Evolutionary conservation across 257 asterid genomes (phyloP).

Genomic region (Lavandula angustifolia): DNA sequence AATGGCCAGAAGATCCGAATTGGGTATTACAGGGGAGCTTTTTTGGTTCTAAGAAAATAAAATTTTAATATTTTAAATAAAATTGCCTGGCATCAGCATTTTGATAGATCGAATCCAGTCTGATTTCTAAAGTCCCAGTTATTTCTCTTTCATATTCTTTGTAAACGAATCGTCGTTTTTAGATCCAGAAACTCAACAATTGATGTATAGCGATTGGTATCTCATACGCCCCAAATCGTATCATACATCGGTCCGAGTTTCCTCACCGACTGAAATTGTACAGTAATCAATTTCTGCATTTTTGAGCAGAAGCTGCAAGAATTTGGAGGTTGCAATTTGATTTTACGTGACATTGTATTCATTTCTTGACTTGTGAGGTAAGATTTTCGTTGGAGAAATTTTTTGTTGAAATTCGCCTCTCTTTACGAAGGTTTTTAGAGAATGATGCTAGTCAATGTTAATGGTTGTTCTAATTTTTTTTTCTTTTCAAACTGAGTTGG

Average conservation of each 20-base stretch:
- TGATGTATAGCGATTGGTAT: neutral
- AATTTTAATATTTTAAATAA: no score
- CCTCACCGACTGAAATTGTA: slow-evolving; percentile 8
- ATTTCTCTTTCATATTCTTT: neutral
- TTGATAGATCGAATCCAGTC: neutral
- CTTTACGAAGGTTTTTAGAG: slow-evolving; percentile 7
- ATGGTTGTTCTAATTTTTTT: neutral
- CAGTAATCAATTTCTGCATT: slow-evolving; percentile 22
- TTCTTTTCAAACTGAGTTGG: neutral
- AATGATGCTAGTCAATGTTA: neutral
- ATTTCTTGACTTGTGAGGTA: slow-evolving; percentile 27
- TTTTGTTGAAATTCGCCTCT: neutral
- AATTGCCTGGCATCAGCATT: neutral
- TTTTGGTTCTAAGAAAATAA: no score
- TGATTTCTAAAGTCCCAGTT: slow-evolving; percentile 5
- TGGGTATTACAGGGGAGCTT: no score
- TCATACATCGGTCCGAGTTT: slow-evolving; percentile 18
- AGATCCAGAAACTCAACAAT: slow-evolving; percentile 26
- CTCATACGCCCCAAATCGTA: neutral
- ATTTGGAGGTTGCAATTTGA: slow-evolving; percentile 30
- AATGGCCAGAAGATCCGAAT: no score
- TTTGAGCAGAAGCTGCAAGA: slow-evolving; percentile 25
- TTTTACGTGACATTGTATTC: slow-evolving; percentile 20
- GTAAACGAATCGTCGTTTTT: slow-evolving; percentile 23
- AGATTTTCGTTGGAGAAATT: slow-evolving; percentile 7